Percentiles rank a stretch among this genome's conserved stretches.
Conservation (phyloP, 2,329 filamentous ascomycete genomes). For the Alternaria brassicicola region DNA sequence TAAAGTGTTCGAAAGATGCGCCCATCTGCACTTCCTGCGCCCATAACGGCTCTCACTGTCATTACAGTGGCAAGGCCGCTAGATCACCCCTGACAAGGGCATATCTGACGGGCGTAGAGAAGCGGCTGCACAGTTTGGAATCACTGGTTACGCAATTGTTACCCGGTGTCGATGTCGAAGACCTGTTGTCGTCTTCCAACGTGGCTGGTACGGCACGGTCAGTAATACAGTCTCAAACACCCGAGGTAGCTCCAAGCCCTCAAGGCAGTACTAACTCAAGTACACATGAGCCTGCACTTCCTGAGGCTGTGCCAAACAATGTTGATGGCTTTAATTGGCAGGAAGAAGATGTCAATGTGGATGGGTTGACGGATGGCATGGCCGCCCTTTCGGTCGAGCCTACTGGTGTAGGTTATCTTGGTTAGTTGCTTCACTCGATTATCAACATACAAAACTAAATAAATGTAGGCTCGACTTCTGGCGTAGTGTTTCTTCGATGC, state of each 20-base stretch:
- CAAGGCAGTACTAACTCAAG: constrained; percentile 15
- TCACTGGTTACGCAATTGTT: constrained; percentile 26
- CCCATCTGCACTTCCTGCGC: constrained; percentile 30
- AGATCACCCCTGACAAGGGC: constrained; percentile 35
- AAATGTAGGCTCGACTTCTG: constrained; percentile 29
- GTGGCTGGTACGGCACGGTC: constrained; percentile 13
- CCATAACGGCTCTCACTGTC: constrained; percentile 25
- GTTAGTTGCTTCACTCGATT: constrained; percentile 1
- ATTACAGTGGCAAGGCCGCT: constrained; percentile 33
- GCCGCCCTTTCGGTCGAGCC: constrained; percentile 36
- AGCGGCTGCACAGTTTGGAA: constrained; percentile 27
- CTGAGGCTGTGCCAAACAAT: constrained; percentile 31
- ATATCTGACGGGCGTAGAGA: constrained; percentile 33
- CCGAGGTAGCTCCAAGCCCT: constrained; percentile 21
- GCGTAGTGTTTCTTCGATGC: constrained; percentile 33
- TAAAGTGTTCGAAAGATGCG: constrained; percentile 37
- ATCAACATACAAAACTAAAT: neutral
- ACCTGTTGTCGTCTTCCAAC: constrained; percentile 24
- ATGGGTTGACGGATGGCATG: constrained; percentile 36
- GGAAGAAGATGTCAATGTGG: constrained; percentile 27
- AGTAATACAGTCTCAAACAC: constrained; percentile 7
- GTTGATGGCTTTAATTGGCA: constrained; percentile 37
- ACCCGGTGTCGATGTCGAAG: constrained; percentile 30
- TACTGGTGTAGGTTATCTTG: constrained; percentile 34
- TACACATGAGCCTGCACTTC: constrained; percentile 25